These are phyloP conservation scores for Neofusicoccum kwambonambiense DNA, from an alignment of 2,329 filamentous ascomycete species.

Conservation along the genomic window DNA sequence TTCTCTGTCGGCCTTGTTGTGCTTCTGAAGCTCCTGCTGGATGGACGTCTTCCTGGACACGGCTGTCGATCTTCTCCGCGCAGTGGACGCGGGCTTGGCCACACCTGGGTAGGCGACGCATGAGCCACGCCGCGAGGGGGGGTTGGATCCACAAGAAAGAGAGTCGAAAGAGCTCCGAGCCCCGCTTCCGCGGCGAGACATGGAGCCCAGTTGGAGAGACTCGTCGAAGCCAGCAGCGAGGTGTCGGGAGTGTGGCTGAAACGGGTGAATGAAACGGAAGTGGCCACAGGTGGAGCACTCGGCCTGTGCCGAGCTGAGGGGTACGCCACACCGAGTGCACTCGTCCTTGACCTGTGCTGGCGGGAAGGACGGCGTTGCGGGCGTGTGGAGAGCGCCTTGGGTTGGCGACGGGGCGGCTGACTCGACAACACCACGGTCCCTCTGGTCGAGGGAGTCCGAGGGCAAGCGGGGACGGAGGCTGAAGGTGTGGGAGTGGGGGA, in stretches of 20 bases:
- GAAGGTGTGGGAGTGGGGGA: neutral
- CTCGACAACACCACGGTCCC: neutral
- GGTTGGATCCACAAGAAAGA: constrained; percentile 7
- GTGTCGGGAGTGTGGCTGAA: constrained; percentile 5
- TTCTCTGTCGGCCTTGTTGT: constrained; percentile 12
- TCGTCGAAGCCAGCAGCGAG: constrained; percentile 10
- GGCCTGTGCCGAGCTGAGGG: constrained; percentile 10
- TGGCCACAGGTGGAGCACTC: constrained; percentile 11
- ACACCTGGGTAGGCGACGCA: neutral
- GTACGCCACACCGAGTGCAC: constrained; percentile 9
- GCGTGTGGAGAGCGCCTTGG: neutral
- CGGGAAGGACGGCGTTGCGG: constrained; percentile 4
- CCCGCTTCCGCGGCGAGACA: constrained; percentile 15
- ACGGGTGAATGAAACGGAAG: constrained; percentile 11
- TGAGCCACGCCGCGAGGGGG: constrained; percentile 10
- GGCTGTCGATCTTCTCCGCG: neutral
- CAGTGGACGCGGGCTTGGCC: neutral
- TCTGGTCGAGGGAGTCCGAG: constrained; percentile 14
- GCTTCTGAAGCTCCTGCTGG: constrained; percentile 2
- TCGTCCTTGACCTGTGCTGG: constrained; percentile 8
- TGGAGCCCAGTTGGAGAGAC: neutral
- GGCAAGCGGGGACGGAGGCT: neutral
- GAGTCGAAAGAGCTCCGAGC: constrained; percentile 8
- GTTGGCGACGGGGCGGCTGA: neutral
- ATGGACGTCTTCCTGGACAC: neutral